A percentile compares a stretch with the other conserved stretches of the same genome.
phyloP scores from a whole-genome alignment of 2,329 filamentous ascomycete species.

The Pseudohalonectria lignicola region DNA sequence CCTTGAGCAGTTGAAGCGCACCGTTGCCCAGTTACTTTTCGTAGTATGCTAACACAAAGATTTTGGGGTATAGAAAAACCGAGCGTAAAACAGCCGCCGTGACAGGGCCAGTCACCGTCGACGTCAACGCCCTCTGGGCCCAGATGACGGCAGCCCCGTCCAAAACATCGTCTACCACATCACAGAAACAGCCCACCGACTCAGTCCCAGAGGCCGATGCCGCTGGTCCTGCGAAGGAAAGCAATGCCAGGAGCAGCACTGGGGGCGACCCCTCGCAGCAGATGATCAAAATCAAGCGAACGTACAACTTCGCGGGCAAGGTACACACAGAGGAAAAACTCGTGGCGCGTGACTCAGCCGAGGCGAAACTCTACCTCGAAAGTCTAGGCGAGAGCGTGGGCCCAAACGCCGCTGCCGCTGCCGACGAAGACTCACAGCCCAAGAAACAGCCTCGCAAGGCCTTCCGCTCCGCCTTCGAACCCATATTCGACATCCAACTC shows the following conservation, averaged over 20 bases:
- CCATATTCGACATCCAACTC: constrained; percentile 29
- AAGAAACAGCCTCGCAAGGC: constrained; percentile 40
- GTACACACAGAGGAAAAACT: constrained; percentile 62
- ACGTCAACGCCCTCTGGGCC: constrained; percentile 62
- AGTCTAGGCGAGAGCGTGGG: constrained; percentile 27
- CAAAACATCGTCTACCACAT: constrained; percentile 16
- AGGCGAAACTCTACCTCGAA: constrained; percentile 52
- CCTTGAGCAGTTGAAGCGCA: background rate
- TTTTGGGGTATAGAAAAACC: constrained; percentile 38
- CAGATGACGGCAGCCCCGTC: constrained; percentile 45
- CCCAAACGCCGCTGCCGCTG: constrained; percentile 11
- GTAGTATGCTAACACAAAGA: too few species aligned
- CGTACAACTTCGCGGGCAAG: constrained; percentile 66
- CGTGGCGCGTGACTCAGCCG: constrained; percentile 52
- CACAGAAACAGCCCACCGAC: constrained; percentile 5
- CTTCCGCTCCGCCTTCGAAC: constrained; percentile 54
- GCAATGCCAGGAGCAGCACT: constrained; percentile 9
- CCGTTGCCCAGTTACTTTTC: too few species aligned
- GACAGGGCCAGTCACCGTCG: constrained; percentile 52
- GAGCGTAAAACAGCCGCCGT: constrained; percentile 41
- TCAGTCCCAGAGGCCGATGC: constrained; percentile 6
- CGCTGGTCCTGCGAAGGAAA: background rate
- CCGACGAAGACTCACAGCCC: constrained; percentile 15
- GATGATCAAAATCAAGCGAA: constrained; percentile 56
- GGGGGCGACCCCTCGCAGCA: constrained; percentile 17